Conservation (phyloP, 768 basidiomycete species). For the Boletus vermiculosoides region DNA sequence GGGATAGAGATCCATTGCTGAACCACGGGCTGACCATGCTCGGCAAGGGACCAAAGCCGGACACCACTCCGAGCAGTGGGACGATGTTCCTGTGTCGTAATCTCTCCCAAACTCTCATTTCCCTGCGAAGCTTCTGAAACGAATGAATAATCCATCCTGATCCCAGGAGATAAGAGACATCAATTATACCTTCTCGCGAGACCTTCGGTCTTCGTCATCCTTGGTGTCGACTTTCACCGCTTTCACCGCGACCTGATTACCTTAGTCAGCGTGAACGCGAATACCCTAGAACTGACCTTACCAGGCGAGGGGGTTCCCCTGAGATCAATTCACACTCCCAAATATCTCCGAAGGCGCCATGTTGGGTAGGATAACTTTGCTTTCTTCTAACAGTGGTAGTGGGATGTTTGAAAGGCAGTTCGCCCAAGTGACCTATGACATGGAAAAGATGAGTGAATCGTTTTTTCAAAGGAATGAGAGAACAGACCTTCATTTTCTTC, state of each 20-base stretch:
- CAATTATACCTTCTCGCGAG: slow-evolving; percentile 14
- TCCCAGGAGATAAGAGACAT: background rate
- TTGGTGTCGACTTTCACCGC: slow-evolving; percentile 2
- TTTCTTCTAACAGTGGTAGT: slow-evolving; percentile 5
- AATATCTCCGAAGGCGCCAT: slow-evolving; percentile 22
- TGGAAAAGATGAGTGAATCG: background rate
- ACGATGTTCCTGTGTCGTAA: slow-evolving; percentile 28
- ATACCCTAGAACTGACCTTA: background rate
- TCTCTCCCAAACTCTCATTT: slow-evolving; percentile 21
- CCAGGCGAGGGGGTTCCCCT: slow-evolving; percentile 2
- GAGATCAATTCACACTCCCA: slow-evolving; percentile 24
- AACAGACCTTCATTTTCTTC: slow-evolving; percentile 12
- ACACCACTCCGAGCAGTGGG: slow-evolving; percentile 30
- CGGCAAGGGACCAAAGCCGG: slow-evolving; percentile 29
- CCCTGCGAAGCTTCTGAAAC: slow-evolving; percentile 29
- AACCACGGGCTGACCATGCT: slow-evolving; percentile 38
- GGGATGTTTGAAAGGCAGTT: slow-evolving; percentile 8
- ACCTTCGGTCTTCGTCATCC: background rate
- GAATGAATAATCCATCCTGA: background rate
- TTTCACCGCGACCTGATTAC: slow-evolving; percentile 23
- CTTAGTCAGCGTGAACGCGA: background rate
- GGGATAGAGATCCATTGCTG: slow-evolving; percentile 23
- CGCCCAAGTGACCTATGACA: slow-evolving; percentile 6
- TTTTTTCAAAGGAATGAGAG: background rate
- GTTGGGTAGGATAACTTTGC: background rate